Evolutionary conservation across 2,329 filamentous ascomycete genomes (phyloP), one percentile per base, ranked within the genome.

Genomic region (Pleomassaria siparia): DNA sequence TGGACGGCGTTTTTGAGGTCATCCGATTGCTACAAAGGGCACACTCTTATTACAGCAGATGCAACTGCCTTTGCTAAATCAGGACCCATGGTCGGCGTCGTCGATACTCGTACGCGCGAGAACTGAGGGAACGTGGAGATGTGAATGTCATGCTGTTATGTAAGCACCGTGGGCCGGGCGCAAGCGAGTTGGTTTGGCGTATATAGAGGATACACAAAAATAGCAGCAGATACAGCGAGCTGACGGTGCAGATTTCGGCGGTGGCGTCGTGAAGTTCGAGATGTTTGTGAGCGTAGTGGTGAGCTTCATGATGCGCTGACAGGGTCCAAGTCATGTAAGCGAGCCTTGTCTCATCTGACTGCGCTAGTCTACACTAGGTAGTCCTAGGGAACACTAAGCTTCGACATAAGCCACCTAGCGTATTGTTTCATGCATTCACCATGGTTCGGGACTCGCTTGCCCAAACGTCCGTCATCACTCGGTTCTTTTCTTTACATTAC

Each of bases 341-440:
- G 24, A 25, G 29, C 4, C 39, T 16, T 5, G 28, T 6, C 15
- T 25, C 9, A 11, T n/a, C n/a, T n/a, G n/a, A n/a, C n/a, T n/a
- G n/a, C n/a, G n/a, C n/a, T n/a, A n/a, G n/a, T n/a, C n/a, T n/a
- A n/a, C n/a, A 29, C 22, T 18, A n/a, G 28, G 32, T 8, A 18
- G 7, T 10, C 13, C 7, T 24, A 41, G 26, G 18, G 15, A 13
- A 22, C 28, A 18, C 42, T 44, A 44, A 20, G 22, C 24, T 20
- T 8, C 15, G 40, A n/a, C n/a, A 10, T 22, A 4, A 25, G 33
- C n/a, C 13, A 16, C 6, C 11, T 46, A 30, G 44, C 26, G 44
- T 46, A 33, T 41, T 41, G 44, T 28, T 45, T 45, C 15, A 15
- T 45, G 43, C 43, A 45, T 21, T 15, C n/a, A n/a, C n/a, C n/a